These are phyloP conservation scores for Acaromyces ingoldii DNA, from an alignment of 1,284 basidiomycete genomes.

Conservation along the genomic window DNA sequence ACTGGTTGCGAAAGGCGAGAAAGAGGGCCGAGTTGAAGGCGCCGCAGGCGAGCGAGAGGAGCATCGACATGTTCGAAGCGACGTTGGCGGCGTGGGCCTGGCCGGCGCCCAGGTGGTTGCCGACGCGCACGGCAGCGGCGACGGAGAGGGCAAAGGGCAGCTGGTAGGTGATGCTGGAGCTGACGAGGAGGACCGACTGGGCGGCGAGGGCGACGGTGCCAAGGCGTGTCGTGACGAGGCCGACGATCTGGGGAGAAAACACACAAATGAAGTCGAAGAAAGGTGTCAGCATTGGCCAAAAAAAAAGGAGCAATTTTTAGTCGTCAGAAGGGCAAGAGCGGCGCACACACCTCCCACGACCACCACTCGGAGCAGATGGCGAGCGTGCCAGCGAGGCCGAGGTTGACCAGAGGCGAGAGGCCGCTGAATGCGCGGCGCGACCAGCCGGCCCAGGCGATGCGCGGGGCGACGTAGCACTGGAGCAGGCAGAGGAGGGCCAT, in stretches of 20 bases:
- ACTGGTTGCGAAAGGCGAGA: constrained; percentile 65
- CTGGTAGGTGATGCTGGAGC: constrained; percentile 72
- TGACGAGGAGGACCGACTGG: constrained; percentile 69
- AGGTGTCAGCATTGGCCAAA: no score
- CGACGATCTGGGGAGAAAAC: constrained; percentile 60
- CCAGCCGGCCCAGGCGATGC: constrained; percentile 79
- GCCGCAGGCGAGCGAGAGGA: constrained; percentile 19
- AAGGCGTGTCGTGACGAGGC: constrained; percentile 33
- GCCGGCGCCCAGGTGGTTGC: constrained; percentile 55
- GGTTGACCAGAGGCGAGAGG: constrained; percentile 2
- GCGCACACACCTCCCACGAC: constrained; percentile 73
- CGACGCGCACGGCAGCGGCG: constrained; percentile 73
- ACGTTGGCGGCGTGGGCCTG: constrained; percentile 47
- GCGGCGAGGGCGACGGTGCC: constrained; percentile 57
- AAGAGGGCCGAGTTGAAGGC: constrained; percentile 61
- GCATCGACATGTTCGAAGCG: constrained; percentile 41
- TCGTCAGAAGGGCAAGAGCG: not conserved
- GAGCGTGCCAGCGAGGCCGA: constrained; percentile 54
- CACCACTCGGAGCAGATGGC: constrained; percentile 82
- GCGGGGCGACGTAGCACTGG: constrained; percentile 59
- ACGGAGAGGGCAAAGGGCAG: constrained; percentile 75
- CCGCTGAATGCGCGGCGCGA: constrained; percentile 51
- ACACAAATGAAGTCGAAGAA: no score
- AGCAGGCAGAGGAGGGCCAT: constrained; percentile 57
- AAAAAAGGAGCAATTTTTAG: no score